Base-by-base conservation (phyloP, 805 yeast genomes). In the Hanseniaspora guilliermondii region DNA sequence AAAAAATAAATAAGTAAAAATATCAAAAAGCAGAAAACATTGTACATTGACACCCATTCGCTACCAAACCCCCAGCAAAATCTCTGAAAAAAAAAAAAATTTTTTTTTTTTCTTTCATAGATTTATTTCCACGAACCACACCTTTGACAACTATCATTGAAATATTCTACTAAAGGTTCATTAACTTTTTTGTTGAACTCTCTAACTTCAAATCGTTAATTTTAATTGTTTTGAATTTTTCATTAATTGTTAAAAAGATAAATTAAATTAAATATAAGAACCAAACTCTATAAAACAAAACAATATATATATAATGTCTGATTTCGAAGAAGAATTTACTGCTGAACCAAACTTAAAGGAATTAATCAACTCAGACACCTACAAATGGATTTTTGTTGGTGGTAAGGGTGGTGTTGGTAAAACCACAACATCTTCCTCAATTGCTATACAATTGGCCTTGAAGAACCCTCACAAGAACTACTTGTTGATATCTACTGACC, bases 371-470 rank as follows among this genome's bases (percentile, higher is more conserved):
- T 86, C 83, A 27, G 70, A 80, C 40, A 69, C 84, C 12, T 77
- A 93, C 65, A 86, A 85, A 65, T 93, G 99, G 99, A 83, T 93
- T 59, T 93, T 93, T 64, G 97, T 91, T 44, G 99, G 99, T 60
- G 99, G 99, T 61, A 93, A 93, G 74, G 99, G 99, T 68, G 99
- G 99, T 70, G 99, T 93, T 30, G 99, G 99, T 64, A 93, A 93
- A 68, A 93, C 99, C 59, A 93, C 98, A 25, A 86, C 97, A 3
- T 91, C 97, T 1, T 89, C 96, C 47, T 88, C 97, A 24, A 77
- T 93, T 61, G 95, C 99, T 22, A 83, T 89, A 58, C 97, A 93
- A 70, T 77, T 93, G 67, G 97, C 98, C 17, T 70, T 85, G 58
- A 74, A 77, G 56, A 83, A 94, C 65, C 94, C 95, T 36, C 60